Percentiles rank a stretch among this genome's conserved stretches.
Conservation (phyloP, 306 rosid species). For the Fagus crenata region DNA sequence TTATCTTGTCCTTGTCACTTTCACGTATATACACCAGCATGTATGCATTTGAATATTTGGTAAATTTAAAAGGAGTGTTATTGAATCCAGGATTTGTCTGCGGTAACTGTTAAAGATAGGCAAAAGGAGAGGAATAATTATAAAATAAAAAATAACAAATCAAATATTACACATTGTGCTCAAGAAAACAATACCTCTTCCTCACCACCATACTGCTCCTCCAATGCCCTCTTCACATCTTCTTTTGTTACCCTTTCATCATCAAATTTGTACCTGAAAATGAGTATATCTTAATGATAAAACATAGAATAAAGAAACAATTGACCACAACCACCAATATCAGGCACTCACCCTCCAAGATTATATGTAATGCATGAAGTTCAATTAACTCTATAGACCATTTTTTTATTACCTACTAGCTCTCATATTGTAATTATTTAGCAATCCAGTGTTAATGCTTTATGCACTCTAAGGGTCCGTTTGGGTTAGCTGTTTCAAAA, state of each 20-base stretch:
- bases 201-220: conserved; percentile 99
- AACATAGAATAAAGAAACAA: conserved; percentile 14
- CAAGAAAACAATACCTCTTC: conserved; percentile 71
- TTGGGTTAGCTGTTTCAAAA: too few species aligned
- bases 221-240: conserved; percentile 85
- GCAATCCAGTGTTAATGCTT: too few species aligned
- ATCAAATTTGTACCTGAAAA: conserved; percentile 85
- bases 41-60: conserved; percentile 95
- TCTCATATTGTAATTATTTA: too few species aligned
- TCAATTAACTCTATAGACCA: neutral
- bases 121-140: conserved; percentile 17
- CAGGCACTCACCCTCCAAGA: neutral
- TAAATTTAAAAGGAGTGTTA: conserved; percentile 91
- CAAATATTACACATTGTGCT: conserved; percentile 16
- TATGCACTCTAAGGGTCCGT: too few species aligned
- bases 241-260: conserved; percentile 98
- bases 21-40: conserved; percentile 99
- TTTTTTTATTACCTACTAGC: too few species aligned
- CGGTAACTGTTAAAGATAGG: conserved; percentile 62
- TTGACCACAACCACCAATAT: conserved; percentile 15
- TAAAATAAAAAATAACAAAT: conserved; percentile 14
- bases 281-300: conserved; percentile 25
- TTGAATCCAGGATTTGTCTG: conserved; percentile 99
- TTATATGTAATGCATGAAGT: neutral
- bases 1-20: conserved; percentile 92